Conservation (phyloP, 1,284 basidiomycete species). For the Cryptococcus jaspeensis region DNA sequence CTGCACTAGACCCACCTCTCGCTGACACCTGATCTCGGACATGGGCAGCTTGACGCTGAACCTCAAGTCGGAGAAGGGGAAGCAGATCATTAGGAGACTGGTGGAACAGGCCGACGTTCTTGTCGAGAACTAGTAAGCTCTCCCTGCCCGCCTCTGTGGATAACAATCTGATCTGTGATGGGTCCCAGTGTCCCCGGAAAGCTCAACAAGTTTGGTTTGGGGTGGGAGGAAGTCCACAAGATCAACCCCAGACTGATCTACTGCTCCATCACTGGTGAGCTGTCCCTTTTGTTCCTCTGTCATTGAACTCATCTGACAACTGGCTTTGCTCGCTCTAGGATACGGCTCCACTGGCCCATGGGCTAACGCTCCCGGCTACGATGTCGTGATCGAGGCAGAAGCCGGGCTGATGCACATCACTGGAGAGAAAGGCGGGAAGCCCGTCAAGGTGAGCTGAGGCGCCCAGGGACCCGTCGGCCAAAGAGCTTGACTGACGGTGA, state of each 20-base stretch:
- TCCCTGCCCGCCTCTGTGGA: not conserved
- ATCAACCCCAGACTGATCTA: constrained; percentile 84
- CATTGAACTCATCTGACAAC: not conserved
- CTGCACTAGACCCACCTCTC: not conserved
- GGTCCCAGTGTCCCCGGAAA: constrained; percentile 59
- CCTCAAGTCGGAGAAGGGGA: constrained; percentile 67
- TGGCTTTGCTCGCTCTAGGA: constrained; percentile 57
- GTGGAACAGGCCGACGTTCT: constrained; percentile 77
- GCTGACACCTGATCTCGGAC: not conserved
- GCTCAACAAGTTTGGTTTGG: constrained; percentile 76
- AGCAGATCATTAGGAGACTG: constrained; percentile 73
- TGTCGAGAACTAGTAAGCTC: constrained; percentile 78
- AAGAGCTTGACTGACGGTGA: constrained; percentile 1
- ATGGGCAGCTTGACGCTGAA: constrained; percentile 72
- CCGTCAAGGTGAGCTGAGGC: constrained; percentile 62
- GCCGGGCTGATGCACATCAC: constrained; percentile 95
- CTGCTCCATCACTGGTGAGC: constrained; percentile 79
- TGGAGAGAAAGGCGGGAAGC: constrained; percentile 81
- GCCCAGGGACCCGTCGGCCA: not conserved
- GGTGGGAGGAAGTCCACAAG: constrained; percentile 75
- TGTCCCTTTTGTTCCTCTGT: not conserved
- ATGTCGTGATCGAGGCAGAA: constrained; percentile 86
- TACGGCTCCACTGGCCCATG: constrained; percentile 94
- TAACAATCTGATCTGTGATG: not conserved
- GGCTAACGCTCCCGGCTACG: constrained; percentile 77